Evolutionary conservation across 1,139 yeast genomes (phyloP).

Genomic region (Suzukiozyma palmioleophila): DNA sequence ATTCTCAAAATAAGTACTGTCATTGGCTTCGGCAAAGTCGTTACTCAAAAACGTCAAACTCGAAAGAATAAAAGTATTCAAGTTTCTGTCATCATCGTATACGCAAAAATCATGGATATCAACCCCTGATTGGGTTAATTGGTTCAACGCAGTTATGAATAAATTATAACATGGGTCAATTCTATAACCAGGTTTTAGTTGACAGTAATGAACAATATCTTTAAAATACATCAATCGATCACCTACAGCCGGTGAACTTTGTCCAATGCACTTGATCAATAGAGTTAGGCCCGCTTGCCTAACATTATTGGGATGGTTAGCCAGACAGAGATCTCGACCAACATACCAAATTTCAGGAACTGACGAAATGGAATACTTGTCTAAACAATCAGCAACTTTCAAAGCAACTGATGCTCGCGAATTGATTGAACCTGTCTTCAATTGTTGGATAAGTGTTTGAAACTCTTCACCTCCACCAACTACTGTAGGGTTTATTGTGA

Average conservation of each 20-base stretch:
- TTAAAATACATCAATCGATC: conserved; percentile 54
- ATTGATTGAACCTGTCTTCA: conserved; percentile 34
- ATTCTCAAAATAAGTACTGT: conserved; percentile 8
- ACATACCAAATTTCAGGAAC: conserved; percentile 77
- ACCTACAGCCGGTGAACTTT: conserved; percentile 46
- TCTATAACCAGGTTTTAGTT: conserved; percentile 12
- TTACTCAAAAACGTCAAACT: conserved; percentile 12
- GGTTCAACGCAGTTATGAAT: conserved; percentile 48
- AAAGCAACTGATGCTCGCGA: conserved; percentile 51
- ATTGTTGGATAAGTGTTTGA: conserved; percentile 38
- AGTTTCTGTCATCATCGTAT: conserved; percentile 38
- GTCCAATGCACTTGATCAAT: conserved; percentile 51
- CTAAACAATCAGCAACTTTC: conserved; percentile 46
- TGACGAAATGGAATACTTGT: conserved; percentile 51
- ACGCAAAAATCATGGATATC: conserved; percentile 56
- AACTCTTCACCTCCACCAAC: conserved; percentile 60
- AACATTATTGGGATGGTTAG: conserved; percentile 26
- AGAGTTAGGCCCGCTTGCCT: conserved; percentile 54
- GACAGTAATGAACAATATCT: conserved; percentile 51
- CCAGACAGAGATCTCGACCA: conserved; percentile 52
- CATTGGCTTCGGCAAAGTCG: not conserved
- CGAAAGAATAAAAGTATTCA: conserved; percentile 24
- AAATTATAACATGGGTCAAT: conserved; percentile 52
- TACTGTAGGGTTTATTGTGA: conserved; percentile 50
- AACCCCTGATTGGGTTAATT: conserved; percentile 57